Conservation (phyloP, 2,329 filamentous ascomycete genomes). For the Fusarium sp. region DNA sequence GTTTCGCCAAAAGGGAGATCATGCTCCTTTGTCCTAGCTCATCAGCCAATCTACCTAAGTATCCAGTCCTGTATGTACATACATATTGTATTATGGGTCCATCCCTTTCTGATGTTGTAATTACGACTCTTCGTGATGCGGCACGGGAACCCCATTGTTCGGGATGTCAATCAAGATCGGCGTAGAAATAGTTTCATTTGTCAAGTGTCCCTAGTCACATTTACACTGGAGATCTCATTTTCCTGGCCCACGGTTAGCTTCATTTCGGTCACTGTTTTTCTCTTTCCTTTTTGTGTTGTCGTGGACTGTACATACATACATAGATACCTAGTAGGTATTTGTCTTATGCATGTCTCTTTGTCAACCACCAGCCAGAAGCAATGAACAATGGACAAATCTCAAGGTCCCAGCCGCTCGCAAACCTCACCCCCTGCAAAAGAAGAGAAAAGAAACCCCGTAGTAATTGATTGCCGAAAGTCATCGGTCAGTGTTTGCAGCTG, state of each 20-base stretch:
- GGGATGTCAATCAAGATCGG: slow-evolving; percentile 30
- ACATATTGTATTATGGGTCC: not conserved
- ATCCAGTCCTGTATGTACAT: not conserved
- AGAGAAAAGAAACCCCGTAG: not conserved
- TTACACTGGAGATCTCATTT: slow-evolving; percentile 40
- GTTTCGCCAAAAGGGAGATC: slow-evolving; percentile 23
- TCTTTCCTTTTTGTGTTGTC: slow-evolving; percentile 17
- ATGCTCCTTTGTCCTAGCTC: slow-evolving; percentile 10
- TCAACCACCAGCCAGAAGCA: slow-evolving; percentile 4
- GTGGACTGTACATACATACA: no score
- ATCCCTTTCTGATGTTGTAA: slow-evolving; percentile 9
- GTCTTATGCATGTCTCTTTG: slow-evolving; percentile 1
- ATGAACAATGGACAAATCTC: slow-evolving; percentile 2
- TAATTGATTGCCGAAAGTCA: slow-evolving; percentile 1
- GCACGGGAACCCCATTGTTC: slow-evolving; percentile 21
- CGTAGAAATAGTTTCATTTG: slow-evolving; percentile 9
- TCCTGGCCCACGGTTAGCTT: slow-evolving; percentile 27
- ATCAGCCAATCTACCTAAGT: slow-evolving; percentile 13
- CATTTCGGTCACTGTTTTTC: slow-evolving; percentile 9
- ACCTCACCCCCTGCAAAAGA: slow-evolving; percentile 7
- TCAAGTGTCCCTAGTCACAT: slow-evolving; percentile 18
- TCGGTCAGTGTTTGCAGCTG: slow-evolving; percentile 19
- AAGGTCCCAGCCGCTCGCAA: slow-evolving; percentile 28
- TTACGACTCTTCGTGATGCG: slow-evolving; percentile 15
- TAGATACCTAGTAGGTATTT: not conserved